A percentile compares a stretch with the other conserved stretches of the same genome.
Evolutionary conservation across 768 basidiomycete genomes (phyloP).

Genomic region (Rubroboletus satanas): DNA sequence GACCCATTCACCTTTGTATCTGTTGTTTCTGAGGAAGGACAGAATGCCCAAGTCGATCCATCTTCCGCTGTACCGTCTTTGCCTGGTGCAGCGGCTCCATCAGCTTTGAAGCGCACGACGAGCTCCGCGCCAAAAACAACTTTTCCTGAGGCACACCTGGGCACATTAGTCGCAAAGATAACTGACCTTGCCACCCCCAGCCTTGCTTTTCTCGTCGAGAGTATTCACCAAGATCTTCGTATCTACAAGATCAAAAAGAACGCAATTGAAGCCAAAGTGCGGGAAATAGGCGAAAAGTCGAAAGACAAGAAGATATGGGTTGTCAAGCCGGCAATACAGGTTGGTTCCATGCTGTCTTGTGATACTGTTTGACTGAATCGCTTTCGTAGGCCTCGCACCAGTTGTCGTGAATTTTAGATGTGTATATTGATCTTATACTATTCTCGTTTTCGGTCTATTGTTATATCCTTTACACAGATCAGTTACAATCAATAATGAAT

Average conservation of each 20-base stretch:
- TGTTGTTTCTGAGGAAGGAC: slow-evolving; percentile 37
- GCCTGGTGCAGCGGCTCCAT: slow-evolving; percentile 26
- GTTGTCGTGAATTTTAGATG: not conserved
- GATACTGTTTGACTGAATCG: not conserved
- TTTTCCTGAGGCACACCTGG: slow-evolving; percentile 68
- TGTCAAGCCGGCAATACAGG: slow-evolving; percentile 39
- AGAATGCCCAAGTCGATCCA: slow-evolving; percentile 21
- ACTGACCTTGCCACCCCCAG: slow-evolving; percentile 55
- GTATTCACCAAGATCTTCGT: slow-evolving; percentile 66
- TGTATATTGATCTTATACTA: not conserved
- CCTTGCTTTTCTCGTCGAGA: slow-evolving; percentile 65
- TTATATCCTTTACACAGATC: slow-evolving; percentile 7
- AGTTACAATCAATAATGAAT: not conserved
- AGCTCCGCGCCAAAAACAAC: slow-evolving; percentile 44
- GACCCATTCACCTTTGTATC: slow-evolving; percentile 79
- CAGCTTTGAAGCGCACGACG: slow-evolving; percentile 28
- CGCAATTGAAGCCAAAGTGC: slow-evolving; percentile 75
- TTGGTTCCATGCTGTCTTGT: not conserved
- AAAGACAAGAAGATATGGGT: slow-evolving; percentile 74
- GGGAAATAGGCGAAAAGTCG: slow-evolving; percentile 72
- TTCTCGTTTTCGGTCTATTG: slow-evolving; percentile 1
- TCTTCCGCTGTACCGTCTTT: slow-evolving; percentile 48
- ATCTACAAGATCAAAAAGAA: slow-evolving; percentile 77
- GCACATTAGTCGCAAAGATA: slow-evolving; percentile 61
- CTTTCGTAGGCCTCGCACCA: slow-evolving; percentile 9